A percentile compares a stretch with the other conserved stretches of the same genome.
Evolutionary conservation across 2,329 filamentous ascomycete genomes (phyloP).

Genomic region (Neopestalotiopsis rosae): DNA sequence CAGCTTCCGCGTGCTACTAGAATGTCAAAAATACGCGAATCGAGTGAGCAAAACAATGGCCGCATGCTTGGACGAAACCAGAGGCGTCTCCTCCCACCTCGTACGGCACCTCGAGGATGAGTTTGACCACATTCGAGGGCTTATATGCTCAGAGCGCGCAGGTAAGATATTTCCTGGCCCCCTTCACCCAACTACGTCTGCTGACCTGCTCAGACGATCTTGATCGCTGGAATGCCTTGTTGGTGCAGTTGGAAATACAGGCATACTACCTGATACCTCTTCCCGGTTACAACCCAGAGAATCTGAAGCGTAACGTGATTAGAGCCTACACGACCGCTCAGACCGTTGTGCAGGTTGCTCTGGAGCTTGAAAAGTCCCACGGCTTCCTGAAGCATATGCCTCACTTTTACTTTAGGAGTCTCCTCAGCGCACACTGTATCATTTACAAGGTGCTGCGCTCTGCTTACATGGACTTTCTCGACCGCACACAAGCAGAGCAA

Average conservation of each 20-base stretch:
- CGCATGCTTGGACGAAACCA: constrained; percentile 51
- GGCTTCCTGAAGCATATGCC: constrained; percentile 50
- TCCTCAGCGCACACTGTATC: constrained; percentile 52
- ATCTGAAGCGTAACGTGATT: constrained; percentile 49
- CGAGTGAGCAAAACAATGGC: constrained; percentile 53
- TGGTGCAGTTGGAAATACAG: constrained; percentile 59
- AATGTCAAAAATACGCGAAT: constrained; percentile 57
- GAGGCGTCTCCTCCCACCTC: constrained; percentile 51
- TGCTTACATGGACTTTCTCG: constrained; percentile 40
- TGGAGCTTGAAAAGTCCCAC: constrained; percentile 46
- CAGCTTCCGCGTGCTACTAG: constrained; percentile 51
- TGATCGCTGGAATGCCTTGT: constrained; percentile 53
- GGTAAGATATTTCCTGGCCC: constrained; percentile 39
- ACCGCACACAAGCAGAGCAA: constrained; percentile 26
- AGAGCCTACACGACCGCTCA: constrained; percentile 55
- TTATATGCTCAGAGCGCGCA: constrained; percentile 52
- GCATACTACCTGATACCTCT: constrained; percentile 56
- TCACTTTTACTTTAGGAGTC: constrained; percentile 53
- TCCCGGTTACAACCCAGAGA: constrained; percentile 42
- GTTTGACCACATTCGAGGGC: constrained; percentile 51
- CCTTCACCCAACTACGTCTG: not conserved
- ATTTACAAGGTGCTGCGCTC: constrained; percentile 52
- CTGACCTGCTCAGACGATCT: constrained; percentile 43
- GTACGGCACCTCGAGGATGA: constrained; percentile 58
- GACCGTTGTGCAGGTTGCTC: constrained; percentile 47